These are phyloP conservation scores for Alternaria panax DNA, from an alignment of 2,329 filamentous ascomycete species.

Conservation along the genomic window DNA sequence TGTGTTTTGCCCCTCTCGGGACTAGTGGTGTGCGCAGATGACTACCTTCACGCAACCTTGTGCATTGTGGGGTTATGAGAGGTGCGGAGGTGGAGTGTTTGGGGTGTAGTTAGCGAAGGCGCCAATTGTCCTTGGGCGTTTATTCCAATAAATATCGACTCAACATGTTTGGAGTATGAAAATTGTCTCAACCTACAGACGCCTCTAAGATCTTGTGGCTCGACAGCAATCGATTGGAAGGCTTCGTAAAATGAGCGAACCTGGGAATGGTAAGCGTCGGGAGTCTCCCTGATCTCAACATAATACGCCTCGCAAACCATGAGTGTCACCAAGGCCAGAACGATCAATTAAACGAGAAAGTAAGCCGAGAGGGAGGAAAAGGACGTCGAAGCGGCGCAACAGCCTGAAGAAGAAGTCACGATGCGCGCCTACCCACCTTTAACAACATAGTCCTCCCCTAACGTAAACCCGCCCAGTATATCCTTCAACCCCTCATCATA, in stretches of 20 bases:
- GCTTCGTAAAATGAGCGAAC: neutral
- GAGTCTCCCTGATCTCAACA: neutral
- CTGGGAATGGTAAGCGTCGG: neutral
- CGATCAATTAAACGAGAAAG: too few species aligned
- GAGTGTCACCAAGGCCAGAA: too few species aligned
- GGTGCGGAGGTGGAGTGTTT: neutral
- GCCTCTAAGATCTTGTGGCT: neutral
- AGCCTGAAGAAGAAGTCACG: neutral
- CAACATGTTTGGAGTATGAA: neutral
- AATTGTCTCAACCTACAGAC: neutral
- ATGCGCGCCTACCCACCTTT: slow-evolving; percentile 13
- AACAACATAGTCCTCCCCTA: slow-evolving; percentile 38
- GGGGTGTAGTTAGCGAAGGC: neutral
- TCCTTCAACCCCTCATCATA: slow-evolving; percentile 52
- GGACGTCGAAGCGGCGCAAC: neutral
- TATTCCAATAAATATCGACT: neutral
- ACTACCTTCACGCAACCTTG: neutral
- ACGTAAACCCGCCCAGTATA: slow-evolving; percentile 46
- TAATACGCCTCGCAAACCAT: too few species aligned
- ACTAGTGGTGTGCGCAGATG: neutral
- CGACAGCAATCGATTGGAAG: neutral
- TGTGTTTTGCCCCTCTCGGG: neutral
- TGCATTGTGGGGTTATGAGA: neutral
- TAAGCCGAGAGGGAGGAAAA: neutral
- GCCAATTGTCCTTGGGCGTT: neutral